Conservation (phyloP, 441 rosid genomes). For the Breynia disticha region DNA sequence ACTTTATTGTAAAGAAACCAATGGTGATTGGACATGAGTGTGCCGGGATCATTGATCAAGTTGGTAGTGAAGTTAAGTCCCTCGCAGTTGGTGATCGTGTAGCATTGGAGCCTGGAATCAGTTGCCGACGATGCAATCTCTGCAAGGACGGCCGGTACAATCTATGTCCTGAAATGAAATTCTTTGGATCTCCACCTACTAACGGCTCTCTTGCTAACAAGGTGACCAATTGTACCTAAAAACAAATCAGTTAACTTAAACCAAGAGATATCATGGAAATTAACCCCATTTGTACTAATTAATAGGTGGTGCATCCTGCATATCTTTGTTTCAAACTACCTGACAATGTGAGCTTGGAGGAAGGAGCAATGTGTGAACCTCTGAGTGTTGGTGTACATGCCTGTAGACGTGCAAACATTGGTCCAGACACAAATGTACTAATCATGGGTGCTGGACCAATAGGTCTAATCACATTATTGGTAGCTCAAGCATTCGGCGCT, state of each 20-base stretch:
- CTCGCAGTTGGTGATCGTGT: conserved; percentile 58
- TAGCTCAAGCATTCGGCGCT: conserved; percentile 75
- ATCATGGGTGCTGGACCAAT: conserved; percentile 83
- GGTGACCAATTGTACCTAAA: conserved; percentile 14
- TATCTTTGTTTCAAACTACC: conserved; percentile 73
- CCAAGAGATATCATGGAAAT: too few relatives aligned
- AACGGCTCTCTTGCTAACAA: conserved; percentile 78
- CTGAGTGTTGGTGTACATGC: conserved; percentile 78
- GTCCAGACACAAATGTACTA: conserved; percentile 60
- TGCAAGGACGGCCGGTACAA: conserved; percentile 71
- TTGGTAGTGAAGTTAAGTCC: conserved; percentile 56
- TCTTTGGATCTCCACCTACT: conserved; percentile 70
- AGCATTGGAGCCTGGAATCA: conserved; percentile 73
- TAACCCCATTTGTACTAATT: not conserved
- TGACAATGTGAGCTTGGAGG: conserved; percentile 72
- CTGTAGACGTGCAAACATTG: conserved; percentile 58
- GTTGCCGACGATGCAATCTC: conserved; percentile 56
- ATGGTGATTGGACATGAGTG: conserved; percentile 90
- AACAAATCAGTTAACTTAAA: too few relatives aligned
- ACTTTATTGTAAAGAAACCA: conserved; percentile 68
- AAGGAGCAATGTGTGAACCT: conserved; percentile 92
- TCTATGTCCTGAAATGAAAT: conserved; percentile 76
- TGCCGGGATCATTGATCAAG: conserved; percentile 68
- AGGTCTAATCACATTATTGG: conserved; percentile 65
- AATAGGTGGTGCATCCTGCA: conserved; percentile 77